Evolutionary conservation across 2,329 filamentous ascomycete genomes (phyloP).

Genomic region (Scedosporium dehoogii): DNA sequence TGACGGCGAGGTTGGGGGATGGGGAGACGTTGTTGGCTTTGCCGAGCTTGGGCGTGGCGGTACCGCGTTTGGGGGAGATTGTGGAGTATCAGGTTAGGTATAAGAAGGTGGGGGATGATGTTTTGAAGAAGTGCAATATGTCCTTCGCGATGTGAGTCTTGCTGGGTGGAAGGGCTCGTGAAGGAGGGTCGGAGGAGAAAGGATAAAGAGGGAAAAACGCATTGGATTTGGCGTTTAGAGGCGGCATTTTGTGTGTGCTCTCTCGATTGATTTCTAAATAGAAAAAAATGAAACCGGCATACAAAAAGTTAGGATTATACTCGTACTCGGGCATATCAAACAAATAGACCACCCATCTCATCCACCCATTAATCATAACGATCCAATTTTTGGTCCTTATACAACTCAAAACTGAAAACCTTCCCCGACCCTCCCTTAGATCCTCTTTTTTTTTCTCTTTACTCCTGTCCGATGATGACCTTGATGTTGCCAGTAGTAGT

Average conservation of each 20-base stretch:
- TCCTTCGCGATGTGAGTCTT: background rate
- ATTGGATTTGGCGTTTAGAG: too few species aligned
- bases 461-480: constrained; percentile 8
- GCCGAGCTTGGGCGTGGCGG: constrained; percentile 38
- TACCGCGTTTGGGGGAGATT: constrained; percentile 38
- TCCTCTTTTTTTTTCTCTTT: background rate
- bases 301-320: background rate
- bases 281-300: background rate
- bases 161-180: too few species aligned
- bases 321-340: background rate
- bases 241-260: too few species aligned
- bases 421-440: background rate
- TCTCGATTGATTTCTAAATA: too few species aligned
- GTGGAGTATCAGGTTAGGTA: constrained; percentile 40
- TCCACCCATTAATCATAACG: too few species aligned
- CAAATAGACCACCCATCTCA: too few species aligned
- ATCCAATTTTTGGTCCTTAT: background rate
- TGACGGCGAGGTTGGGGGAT: background rate
- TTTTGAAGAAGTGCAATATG: background rate
- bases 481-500: constrained; percentile 20
- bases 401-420: background rate
- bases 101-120: constrained; percentile 31
- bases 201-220: too few species aligned
- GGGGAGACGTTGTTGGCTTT: constrained; percentile 35
- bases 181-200: too few species aligned